Conservation (phyloP, 164 flowering plant species). For the Houttuynia cordata region DNA sequence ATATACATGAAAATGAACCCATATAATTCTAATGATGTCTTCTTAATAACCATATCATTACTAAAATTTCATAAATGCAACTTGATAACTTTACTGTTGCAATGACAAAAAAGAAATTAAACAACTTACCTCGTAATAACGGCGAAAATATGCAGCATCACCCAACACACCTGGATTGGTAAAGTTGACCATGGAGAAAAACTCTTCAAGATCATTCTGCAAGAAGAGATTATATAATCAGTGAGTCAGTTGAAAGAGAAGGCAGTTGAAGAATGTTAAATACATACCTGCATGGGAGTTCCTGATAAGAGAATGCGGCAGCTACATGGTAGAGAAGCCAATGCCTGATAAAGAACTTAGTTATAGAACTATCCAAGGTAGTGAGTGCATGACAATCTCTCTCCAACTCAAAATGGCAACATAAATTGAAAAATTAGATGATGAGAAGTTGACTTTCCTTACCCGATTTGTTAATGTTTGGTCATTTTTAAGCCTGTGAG, state of each 20-base stretch:
- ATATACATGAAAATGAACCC: too few species aligned
- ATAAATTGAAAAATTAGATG: too few species aligned
- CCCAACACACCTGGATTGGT: slow-evolving; percentile 95
- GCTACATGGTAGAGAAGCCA: slow-evolving; percentile 80
- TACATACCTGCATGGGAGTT: slow-evolving; percentile 92
- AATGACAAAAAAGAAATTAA: too few species aligned
- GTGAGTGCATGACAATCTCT: neutral
- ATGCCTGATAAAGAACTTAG: slow-evolving; percentile 35
- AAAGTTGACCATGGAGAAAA: slow-evolving; percentile 96
- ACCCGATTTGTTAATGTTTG: slow-evolving; percentile 95
- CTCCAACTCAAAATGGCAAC: neutral
- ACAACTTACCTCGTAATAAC: slow-evolving; percentile 68
- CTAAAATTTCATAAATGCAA: too few species aligned
- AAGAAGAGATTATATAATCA: neutral
- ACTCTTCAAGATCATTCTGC: slow-evolving; percentile 98
- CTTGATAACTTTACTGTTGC: too few species aligned
- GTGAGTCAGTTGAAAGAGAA: neutral
- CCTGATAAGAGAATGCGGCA: slow-evolving; percentile 87
- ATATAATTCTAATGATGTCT: too few species aligned
- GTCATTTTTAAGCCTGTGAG: slow-evolving; percentile 94
- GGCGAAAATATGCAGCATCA: slow-evolving; percentile 82
- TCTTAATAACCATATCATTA: too few species aligned
- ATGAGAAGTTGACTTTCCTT: slow-evolving; percentile 2
- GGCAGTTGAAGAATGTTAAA: neutral
- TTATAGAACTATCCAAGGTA: neutral